Percentiles rank a stretch among this genome's conserved stretches.
phyloP scores from a whole-genome alignment of 768 basidiomycete genomes.

The Leccinum arenicola region DNA sequence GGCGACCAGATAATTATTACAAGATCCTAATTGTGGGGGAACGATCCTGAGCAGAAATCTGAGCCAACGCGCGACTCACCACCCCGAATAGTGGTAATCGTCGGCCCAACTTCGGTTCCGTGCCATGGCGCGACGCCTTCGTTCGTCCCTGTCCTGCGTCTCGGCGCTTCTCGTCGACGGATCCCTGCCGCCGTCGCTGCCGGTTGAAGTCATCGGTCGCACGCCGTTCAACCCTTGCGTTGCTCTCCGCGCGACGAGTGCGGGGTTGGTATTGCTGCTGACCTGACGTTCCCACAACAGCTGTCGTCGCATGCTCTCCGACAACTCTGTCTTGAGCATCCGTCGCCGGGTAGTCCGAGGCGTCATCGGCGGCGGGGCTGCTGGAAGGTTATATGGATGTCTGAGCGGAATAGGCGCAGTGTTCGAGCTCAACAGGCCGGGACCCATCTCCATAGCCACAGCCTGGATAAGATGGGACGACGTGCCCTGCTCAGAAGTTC shows the following conservation, averaged over 20 bases:
- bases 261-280: constrained; percentile 47
- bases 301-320: constrained; percentile 79
- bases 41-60: not conserved
- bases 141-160: constrained; percentile 40
- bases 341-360: constrained; percentile 81
- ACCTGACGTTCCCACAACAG: constrained; percentile 79
- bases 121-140: constrained; percentile 45
- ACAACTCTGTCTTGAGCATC: constrained; percentile 84
- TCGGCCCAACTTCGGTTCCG: constrained; percentile 68
- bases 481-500: constrained; percentile 32
- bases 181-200: constrained; percentile 17
- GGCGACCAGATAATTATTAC: not conserved
- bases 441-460: constrained; percentile 12
- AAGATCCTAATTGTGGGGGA: not conserved
- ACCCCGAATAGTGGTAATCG: constrained; percentile 64
- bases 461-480: constrained; percentile 23
- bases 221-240: constrained; percentile 29
- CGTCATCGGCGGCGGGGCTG: constrained; percentile 63
- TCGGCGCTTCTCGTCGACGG: constrained; percentile 16
- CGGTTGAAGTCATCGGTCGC: constrained; percentile 35
- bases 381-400: constrained; percentile 72
- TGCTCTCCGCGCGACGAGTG: constrained; percentile 32
- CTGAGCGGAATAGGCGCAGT: constrained; percentile 58
- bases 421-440: constrained; percentile 26
- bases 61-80: constrained; percentile 38